Evolutionary conservation across 371 early-diverging fungal genomes (phyloP), one percentile per base, ranked within the genome.

Genomic region (Mortierella sp.): DNA sequence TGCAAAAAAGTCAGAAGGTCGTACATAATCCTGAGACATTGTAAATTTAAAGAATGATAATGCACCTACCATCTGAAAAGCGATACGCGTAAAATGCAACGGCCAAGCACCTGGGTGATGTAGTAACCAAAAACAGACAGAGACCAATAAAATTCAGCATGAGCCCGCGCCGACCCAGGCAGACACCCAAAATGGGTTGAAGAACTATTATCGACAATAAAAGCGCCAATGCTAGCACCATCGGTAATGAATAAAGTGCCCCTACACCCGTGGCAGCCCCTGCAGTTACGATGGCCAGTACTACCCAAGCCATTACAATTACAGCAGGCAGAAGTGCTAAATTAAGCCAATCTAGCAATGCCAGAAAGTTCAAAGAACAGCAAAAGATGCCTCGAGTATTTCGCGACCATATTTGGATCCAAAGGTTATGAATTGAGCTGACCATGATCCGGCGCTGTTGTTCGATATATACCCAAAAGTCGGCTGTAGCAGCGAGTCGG

Each of bases 331-430:
- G 84, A 0, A 97, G 93, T 7, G 97, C 86, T 0, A 99, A 96
- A 15, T 97, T 97, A 59, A 99, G 88, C 66, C 99, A 85, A 75
- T 99, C 99, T 35, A 98, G 84, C 63, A 96, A 89, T 22, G 96
- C 94, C 57, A 97, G 91, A 86, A 97, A 97, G 69, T 95, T 98
- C 98, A 99, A 96, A 10, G 96, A 95, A 65, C 95, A 95, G 83
- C 97, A 98, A 78, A 95, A 97, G 60, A 94, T 92, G 1, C 98
- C 99, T 81, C 99, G 98, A 63, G 97, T 86, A 70, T 96, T 90
- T 28, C 91, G 87, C 22, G 69, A 60, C 69, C 68, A 58, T n/a
- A 72, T 60, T 32, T 65, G 65, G 29, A 34, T 35, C 78, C 78
- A 72, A 17, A 60, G n/a, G 47, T 13, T 53, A n/a, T 68, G 66